These are phyloP conservation scores for Coffea eugenioides DNA, from an alignment of 257 asterid species.

Conservation along the genomic window DNA sequence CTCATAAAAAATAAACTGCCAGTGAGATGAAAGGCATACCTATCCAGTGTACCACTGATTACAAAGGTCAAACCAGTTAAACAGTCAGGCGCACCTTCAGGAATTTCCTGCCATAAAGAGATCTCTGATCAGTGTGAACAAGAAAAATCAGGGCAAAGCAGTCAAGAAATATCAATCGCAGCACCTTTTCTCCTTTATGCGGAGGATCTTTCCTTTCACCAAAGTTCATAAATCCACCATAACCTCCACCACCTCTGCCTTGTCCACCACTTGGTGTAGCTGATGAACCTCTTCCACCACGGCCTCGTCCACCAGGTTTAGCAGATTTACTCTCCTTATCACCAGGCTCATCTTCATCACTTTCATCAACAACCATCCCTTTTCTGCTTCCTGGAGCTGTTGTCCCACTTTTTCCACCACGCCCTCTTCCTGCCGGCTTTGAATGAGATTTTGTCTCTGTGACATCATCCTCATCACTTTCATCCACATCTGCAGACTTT, in stretches of 20 bases:
- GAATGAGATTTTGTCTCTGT: conserved; percentile 41
- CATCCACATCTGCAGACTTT: conserved; percentile 40
- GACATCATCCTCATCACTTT: conserved; percentile 56
- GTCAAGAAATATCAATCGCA: conserved; percentile 11
- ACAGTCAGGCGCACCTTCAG: conserved; percentile 89
- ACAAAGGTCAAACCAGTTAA: conserved; percentile 92
- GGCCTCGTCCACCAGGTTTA: conserved; percentile 85
- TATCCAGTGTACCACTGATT: conserved; percentile 97
- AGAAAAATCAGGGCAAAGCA: conserved; percentile 7
- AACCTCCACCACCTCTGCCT: conserved; percentile 96
- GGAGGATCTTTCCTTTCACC: conserved; percentile 99
- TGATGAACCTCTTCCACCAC: conserved; percentile 79
- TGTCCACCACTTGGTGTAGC: conserved; percentile 62
- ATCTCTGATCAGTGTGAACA: conserved; percentile 16
- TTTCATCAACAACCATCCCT: conserved; percentile 47
- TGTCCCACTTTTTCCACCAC: conserved; percentile 61
- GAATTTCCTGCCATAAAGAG: conserved; percentile 71
- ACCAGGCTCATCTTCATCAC: conserved; percentile 59
- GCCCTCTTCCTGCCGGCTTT: conserved; percentile 73
- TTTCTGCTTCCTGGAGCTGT: conserved; percentile 35
- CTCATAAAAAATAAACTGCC: conserved; percentile 9
- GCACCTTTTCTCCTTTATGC: conserved; percentile 98
- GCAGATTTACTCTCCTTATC: conserved; percentile 50
- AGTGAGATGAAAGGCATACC: conserved; percentile 40
- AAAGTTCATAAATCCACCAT: conserved; percentile 93